These are phyloP conservation scores for Vanderwaltozyma yarrowii DNA, from an alignment of 805 yeast genomes.

Conservation along the genomic window DNA sequence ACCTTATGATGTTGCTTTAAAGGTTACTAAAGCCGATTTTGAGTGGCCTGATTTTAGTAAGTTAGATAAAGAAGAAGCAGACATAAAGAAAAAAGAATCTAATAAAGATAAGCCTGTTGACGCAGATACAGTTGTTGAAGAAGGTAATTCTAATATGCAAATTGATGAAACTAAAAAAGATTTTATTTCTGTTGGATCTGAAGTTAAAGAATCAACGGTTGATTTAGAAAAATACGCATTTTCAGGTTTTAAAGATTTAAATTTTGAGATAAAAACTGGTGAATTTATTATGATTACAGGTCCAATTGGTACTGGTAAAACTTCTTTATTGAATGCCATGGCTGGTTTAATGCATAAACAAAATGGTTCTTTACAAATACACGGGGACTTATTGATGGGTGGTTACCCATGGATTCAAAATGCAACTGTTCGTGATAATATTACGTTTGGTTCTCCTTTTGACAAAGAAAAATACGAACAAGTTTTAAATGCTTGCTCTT, in stretches of 20 bases:
- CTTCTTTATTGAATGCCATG: slow-evolving; percentile 60
- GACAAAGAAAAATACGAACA: slow-evolving; percentile 41
- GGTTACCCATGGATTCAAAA: slow-evolving; percentile 82
- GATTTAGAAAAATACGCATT: slow-evolving; percentile 25
- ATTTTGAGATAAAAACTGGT: slow-evolving; percentile 45
- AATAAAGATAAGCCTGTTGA: slow-evolving; percentile 6
- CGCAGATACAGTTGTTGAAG: too few relatives aligned
- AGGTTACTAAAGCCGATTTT: slow-evolving; percentile 44
- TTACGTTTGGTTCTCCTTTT: slow-evolving; percentile 51
- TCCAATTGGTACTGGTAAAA: slow-evolving; percentile 72
- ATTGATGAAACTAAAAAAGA: too few relatives aligned
- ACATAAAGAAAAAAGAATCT: slow-evolving; percentile 11
- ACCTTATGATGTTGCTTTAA: slow-evolving; percentile 35
- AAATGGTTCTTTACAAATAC: slow-evolving; percentile 40
- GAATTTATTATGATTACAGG: slow-evolving; percentile 59
- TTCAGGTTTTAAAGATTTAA: slow-evolving; percentile 40
- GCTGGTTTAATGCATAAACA: slow-evolving; percentile 58
- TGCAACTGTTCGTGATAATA: slow-evolving; percentile 66
- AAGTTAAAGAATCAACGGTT: slow-evolving; percentile 4
- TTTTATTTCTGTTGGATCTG: neutral
- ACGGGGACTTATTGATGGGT: slow-evolving; percentile 44
- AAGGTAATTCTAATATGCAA: too few relatives aligned
- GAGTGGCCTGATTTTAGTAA: slow-evolving; percentile 51
- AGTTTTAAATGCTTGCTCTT: slow-evolving; percentile 56
- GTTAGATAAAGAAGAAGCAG: slow-evolving; percentile 23